These are phyloP conservation scores for Phaeosphaeria sp. DNA, from an alignment of 2,329 filamentous ascomycete species.

Conservation along the genomic window DNA sequence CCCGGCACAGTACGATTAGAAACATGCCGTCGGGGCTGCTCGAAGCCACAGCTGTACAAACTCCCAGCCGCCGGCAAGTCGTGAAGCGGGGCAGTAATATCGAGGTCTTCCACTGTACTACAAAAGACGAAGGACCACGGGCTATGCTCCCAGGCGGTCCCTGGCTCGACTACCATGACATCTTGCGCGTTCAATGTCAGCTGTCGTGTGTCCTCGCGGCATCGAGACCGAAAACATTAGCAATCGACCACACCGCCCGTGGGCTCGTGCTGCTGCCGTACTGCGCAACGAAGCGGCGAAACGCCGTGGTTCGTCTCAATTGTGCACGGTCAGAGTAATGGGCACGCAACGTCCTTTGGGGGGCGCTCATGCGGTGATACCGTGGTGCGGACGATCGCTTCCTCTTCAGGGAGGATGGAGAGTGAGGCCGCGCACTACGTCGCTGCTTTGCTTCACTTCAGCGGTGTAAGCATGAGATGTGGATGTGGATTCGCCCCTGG, in stretches of 20 bases:
- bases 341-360: neutral
- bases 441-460: neutral
- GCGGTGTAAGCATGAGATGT: neutral
- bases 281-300: neutral
- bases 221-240: slow-evolving; percentile 4
- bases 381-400: slow-evolving; percentile 3
- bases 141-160: slow-evolving; percentile 7
- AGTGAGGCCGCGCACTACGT: neutral
- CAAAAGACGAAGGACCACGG: slow-evolving; percentile 10
- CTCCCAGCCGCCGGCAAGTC: neutral
- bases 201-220: slow-evolving; percentile 12
- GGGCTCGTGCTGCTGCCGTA: neutral
- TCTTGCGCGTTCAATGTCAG: slow-evolving; percentile 14
- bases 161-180: slow-evolving; percentile 7
- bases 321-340: neutral
- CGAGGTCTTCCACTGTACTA: slow-evolving; percentile 7
- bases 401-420: neutral
- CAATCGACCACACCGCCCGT: neutral
- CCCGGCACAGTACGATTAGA: neutral
- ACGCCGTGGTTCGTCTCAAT: neutral
- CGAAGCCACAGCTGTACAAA: neutral
- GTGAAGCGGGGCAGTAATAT: neutral
- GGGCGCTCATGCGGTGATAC: slow-evolving; percentile 2
- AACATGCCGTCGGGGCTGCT: neutral
- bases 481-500: neutral